These are phyloP conservation scores for Grigorovia transvaalensis DNA, from an alignment of 805 yeast genomes.

Conservation along the genomic window DNA sequence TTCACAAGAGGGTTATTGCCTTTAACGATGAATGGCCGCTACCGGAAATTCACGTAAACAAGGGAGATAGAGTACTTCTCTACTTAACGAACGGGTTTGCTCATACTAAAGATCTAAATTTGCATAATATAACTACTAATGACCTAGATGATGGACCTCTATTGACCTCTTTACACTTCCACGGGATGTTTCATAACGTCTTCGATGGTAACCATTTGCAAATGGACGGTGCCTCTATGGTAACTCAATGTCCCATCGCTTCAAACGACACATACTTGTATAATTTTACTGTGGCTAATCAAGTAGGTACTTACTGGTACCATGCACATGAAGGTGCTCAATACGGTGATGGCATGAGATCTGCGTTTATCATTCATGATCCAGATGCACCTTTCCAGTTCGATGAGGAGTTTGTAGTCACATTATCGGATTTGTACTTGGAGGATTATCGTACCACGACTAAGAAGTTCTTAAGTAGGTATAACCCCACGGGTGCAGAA, in stretches of 20 bases:
- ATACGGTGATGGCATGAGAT: slow-evolving; percentile 70
- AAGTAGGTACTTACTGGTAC: slow-evolving; percentile 76
- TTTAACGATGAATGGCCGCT: slow-evolving; percentile 67
- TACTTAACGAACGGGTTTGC: slow-evolving; percentile 52
- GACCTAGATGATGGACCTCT: slow-evolving; percentile 16
- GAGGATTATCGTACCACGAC: slow-evolving; percentile 38
- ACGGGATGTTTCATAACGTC: slow-evolving; percentile 62
- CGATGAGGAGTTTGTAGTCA: slow-evolving; percentile 51
- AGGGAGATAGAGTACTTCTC: slow-evolving; percentile 51
- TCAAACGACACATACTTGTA: slow-evolving; percentile 58
- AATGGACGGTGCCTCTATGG: slow-evolving; percentile 76
- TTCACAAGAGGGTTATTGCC: slow-evolving; percentile 44
- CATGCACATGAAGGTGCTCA: slow-evolving; percentile 73
- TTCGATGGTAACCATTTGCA: slow-evolving; percentile 32
- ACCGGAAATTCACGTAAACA: slow-evolving; percentile 54
- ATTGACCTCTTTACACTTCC: slow-evolving; percentile 63
- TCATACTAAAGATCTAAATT: slow-evolving; percentile 17
- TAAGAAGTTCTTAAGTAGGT: slow-evolving; percentile 44
- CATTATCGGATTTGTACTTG: slow-evolving; percentile 58
- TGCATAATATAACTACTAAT: not conserved
- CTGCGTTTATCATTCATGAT: slow-evolving; percentile 56
- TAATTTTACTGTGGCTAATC: slow-evolving; percentile 58
- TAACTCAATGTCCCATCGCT: slow-evolving; percentile 71
- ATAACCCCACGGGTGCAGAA: slow-evolving; percentile 78
- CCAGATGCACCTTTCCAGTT: slow-evolving; percentile 41